Evolutionary conservation across 2,329 filamentous ascomycete genomes (phyloP), one percentile per base, ranked within the genome.

Genomic region (Fusarium sp.): DNA sequence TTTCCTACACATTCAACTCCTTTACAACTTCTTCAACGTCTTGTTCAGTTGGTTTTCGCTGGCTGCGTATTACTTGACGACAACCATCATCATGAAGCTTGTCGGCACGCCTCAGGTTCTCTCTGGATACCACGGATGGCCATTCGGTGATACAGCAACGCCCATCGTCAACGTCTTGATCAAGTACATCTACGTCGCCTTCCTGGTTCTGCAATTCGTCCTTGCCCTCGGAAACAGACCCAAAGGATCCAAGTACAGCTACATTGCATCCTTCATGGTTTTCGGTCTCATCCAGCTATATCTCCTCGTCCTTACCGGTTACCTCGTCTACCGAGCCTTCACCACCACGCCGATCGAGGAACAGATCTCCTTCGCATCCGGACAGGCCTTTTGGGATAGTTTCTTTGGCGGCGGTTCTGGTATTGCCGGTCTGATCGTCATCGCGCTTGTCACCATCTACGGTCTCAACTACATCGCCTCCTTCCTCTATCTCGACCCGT

Each of bases 401-500:
- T 77, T 77, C 61, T 77, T 77, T 20, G 75, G 75, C 6, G 59
- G 68, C 16, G 33, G 60, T n/a, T 71, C 73, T 1, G 75, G 75
- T 25, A 72, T 77, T 3, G 75, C 75, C 20, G 75, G 75, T 29
- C 69, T 77, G 20, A 77, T 77, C 59, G 64, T 77, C 5, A 77
- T 77, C 13, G 75, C 75, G 3, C 58, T 77, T 16, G 33, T 77
- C 35, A 77, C 75, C 9, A 77, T 77, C 25, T 77, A 77, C 50
- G 75, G 75, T 5, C 74, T 77, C 38, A 77, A 77, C 54, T 77
- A 76, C 50, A 62, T 77, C 27, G 75, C 75, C 0, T 77, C 75
- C 7, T 77, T 77, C 66, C 50, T 77, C 20, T 77, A 77, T 29
- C 75, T 77, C n/a, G 75, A 77, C 50, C 75, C 75, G 1, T 77